Evolutionary conservation across 805 yeast species (phyloP), one percentile per base, ranked within the genome.

Genomic region (Kuraishia ogatae): DNA sequence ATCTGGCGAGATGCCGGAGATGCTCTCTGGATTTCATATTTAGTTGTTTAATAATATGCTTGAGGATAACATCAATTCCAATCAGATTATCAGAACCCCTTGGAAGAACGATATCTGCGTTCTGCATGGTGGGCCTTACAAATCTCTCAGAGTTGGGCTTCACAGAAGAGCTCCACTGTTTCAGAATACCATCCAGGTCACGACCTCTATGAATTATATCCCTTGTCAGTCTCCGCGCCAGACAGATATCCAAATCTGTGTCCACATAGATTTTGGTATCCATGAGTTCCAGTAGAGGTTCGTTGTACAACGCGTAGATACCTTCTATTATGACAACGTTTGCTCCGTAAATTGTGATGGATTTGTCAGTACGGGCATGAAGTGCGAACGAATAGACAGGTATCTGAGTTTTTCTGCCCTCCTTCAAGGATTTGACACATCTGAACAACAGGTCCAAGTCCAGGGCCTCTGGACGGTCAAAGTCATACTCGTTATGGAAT

Each of bases 261-360:
- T 93, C 97, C 2, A 94, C 97, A 67, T 83, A 94, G 20, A 93
- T 81, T 68, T 88, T 93, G 57, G 90, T 75, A 63, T 93, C 96
- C 86, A 92, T 87, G 63, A 91, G 64, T 13, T 80, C 85, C 54
- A 86, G 70, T 19, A 94, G 69, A 48, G 91, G 77, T 51, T 77
- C 76, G 65, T 87, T 90, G 58, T 85, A 83, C 50, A 94, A 69
- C 0, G 97, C 90, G 66, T 88, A 89, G 2, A 94, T 83, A 1
- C 99, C 99, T 68, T 94, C 99, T 46, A 94, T 73, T 5, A 94
- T 86, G 54, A 94, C 87, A 21, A 94, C 96, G 66, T 91, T 91
- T 17, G 97, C 97, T 1, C 97, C 98, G 64, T 91, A 92, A 20
- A 94, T 82, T 2, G 92, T 84, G 52, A 85, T 74, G n/a, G 77